Conservation (phyloP, 306 rosid genomes). For the Coriaria nepalensis region DNA sequence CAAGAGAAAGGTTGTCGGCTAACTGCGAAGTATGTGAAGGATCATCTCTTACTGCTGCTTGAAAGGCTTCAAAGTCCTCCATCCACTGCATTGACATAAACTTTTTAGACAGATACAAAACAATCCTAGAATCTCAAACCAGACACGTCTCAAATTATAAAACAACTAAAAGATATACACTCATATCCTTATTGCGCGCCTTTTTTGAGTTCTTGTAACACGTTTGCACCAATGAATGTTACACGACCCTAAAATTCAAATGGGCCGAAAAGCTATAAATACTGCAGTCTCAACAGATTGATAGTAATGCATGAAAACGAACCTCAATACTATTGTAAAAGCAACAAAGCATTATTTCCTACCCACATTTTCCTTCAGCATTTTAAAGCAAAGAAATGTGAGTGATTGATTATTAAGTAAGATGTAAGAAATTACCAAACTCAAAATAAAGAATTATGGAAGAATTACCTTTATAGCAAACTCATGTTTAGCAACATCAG, state of each 20-base stretch:
- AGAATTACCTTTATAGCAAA: conserved; percentile 79
- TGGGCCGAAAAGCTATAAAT: too few species aligned
- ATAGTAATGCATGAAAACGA: too few species aligned
- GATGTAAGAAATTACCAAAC: too few species aligned
- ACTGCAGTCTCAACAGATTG: too few species aligned
- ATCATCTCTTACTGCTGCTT: conserved; percentile 49
- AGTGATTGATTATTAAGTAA: too few species aligned
- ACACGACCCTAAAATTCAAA: too few species aligned
- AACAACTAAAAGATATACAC: neutral
- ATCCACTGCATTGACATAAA: conserved; percentile 53
- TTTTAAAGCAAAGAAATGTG: neutral
- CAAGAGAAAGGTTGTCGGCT: conserved; percentile 64
- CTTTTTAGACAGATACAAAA: conserved; percentile 11
- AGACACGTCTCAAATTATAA: neutral
- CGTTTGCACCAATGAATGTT: too few species aligned
- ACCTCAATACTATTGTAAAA: neutral
- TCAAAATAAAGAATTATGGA: too few species aligned
- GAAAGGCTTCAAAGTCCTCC: conserved; percentile 79
- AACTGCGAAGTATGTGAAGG: conserved; percentile 43
- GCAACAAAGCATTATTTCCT: neutral
- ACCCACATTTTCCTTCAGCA: neutral
- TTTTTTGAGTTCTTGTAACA: too few species aligned
- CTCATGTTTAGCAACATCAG: conserved; percentile 65
- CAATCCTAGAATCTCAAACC: neutral
- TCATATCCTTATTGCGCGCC: too few species aligned